Base-by-base conservation (phyloP, 2,329 filamentous ascomycete species). In the Fusarium hainanense region DNA sequence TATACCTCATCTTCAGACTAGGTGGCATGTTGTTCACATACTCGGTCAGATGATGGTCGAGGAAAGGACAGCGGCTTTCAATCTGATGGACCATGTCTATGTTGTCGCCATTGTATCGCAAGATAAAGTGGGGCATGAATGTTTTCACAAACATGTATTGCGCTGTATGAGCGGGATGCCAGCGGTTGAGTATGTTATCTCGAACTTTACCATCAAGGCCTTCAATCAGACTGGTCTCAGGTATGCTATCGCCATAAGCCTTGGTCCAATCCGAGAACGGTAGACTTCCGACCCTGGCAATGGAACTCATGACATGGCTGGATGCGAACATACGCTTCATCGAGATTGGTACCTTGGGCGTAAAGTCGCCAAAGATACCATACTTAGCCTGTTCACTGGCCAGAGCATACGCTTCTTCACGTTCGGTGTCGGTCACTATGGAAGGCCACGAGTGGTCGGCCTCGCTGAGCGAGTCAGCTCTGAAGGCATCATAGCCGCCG, bases 31-130 rank as follows among this genome's bases (percentile, higher is more conserved):
- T 52, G 21, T 58, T 58, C 2, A 58, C 55, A 7, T 58, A 58
- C 42, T 58, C 55, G 0, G 55, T 58, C 6, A 58, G 18, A 27
- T 52, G 37, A n/a, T 58, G 55, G 13, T 58, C 55, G 10, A 58
- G 55, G 27, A 58, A 58, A 4, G 55, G 55, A 21, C 55, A 58
- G 7, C 55, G 55, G 9, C 55, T 58, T 13, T 58, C 55, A 7
- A 58, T 37, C 27, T 58, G 55, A 20, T 58, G 46, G 6, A 52
- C 55, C 55, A 58, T 58, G 37, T 58, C 55, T 10, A 58, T 58
- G 10, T 58, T 58, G 3, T 58, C 55, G 20, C 55, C 55, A 6
- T 58, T 58, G 18, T 58, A 58, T 6, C 55, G 12, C 21, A 58
- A 16, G 46, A 58, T 58, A 7, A 58, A 58, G 5, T 58, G 47